Conservation (phyloP, 495 filamentous ascomycete genomes). For the Ascodesmis nigricans region DNA sequence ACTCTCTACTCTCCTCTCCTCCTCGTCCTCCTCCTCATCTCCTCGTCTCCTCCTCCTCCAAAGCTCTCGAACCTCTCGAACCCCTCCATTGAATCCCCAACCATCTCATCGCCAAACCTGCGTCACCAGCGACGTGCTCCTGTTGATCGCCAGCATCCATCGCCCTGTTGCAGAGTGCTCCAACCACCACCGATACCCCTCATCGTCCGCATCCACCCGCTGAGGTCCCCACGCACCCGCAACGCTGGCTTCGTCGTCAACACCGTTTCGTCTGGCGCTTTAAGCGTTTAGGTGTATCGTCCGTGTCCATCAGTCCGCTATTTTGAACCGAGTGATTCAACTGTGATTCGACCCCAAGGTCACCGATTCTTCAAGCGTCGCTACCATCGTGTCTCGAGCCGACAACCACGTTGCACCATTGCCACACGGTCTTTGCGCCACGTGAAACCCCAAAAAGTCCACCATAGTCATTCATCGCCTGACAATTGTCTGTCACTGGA, state of each 20-base stretch:
- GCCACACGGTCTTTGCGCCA: not conserved
- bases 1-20: not conserved
- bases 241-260: too few relatives aligned
- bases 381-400: not conserved
- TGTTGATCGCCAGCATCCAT: too few relatives aligned
- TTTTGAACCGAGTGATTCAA: not conserved
- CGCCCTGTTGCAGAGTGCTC: too few relatives aligned
- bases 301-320: too few relatives aligned
- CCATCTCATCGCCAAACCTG: not conserved
- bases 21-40: not conserved
- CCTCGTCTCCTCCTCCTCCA: not conserved
- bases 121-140: too few relatives aligned
- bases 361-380: not conserved
- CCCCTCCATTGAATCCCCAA: not conserved
- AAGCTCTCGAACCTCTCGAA: not conserved
- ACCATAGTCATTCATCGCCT: slow-evolving; percentile 1
- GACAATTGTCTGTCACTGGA: slow-evolving; percentile 11
- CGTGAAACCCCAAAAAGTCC: not conserved
- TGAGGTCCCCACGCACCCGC: too few relatives aligned
- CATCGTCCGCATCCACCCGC: too few relatives aligned
- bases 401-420: not conserved
- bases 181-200: too few relatives aligned
- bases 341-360: not conserved
- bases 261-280: too few relatives aligned
- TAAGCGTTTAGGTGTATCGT: too few relatives aligned